Percentiles rank a stretch among this genome's conserved stretches.
Conservation (phyloP, 768 basidiomycete genomes). For the Vararia minispora region DNA sequence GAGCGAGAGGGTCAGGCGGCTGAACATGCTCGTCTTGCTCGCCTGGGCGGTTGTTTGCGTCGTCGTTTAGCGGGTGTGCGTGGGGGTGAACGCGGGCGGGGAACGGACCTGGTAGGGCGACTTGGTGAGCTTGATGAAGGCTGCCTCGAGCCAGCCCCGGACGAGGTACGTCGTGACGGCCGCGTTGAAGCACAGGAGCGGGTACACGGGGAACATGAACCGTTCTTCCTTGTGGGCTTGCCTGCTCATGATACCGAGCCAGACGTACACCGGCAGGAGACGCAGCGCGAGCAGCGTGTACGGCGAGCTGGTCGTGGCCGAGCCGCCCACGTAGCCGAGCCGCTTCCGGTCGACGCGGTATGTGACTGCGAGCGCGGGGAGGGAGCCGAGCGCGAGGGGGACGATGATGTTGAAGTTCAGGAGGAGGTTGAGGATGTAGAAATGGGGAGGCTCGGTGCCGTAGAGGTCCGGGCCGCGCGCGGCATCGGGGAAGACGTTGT, state of each 20-base stretch:
- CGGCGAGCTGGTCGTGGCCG: constrained; percentile 59
- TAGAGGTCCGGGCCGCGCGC: constrained; percentile 86
- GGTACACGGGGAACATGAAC: constrained; percentile 96
- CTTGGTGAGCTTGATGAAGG: constrained; percentile 63
- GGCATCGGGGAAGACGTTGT: constrained; percentile 82
- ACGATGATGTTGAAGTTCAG: constrained; percentile 90
- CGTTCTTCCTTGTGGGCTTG: constrained; percentile 97
- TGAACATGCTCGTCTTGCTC: constrained; percentile 64
- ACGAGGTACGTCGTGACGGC: constrained; percentile 78
- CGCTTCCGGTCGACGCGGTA: constrained; percentile 67
- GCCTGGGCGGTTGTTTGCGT: too few relatives aligned
- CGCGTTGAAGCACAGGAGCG: constrained; percentile 88
- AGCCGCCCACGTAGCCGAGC: constrained; percentile 42
- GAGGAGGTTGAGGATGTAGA: constrained; percentile 79
- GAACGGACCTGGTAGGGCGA: constrained; percentile 74
- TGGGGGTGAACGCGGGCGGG: neutral
- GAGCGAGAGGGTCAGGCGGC: constrained; percentile 60
- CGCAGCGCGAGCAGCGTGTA: constrained; percentile 67
- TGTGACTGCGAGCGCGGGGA: constrained; percentile 71
- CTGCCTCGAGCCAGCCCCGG: constrained; percentile 76
- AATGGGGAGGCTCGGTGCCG: constrained; percentile 81
- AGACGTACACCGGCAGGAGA: constrained; percentile 86
- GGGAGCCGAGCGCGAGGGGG: constrained; percentile 68
- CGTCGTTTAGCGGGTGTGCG: too few relatives aligned
- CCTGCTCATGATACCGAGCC: constrained; percentile 65